These are phyloP conservation scores for Arachnomyces sp. DNA, from an alignment of 2,329 filamentous ascomycete genomes.

Conservation along the genomic window DNA sequence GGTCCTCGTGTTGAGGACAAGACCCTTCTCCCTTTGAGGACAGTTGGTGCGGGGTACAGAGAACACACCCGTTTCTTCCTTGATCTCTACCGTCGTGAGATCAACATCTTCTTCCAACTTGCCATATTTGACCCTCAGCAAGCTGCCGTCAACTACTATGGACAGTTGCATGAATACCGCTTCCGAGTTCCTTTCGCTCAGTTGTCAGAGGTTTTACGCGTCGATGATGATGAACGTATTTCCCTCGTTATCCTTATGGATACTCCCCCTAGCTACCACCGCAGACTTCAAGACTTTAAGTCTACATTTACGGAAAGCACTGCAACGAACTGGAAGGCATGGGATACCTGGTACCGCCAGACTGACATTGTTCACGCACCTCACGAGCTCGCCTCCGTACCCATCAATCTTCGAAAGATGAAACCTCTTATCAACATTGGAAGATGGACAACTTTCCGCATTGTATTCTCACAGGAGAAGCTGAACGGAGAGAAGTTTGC, in stretches of 20 bases:
- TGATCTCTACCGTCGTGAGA: constrained; percentile 35
- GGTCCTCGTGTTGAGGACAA: constrained; percentile 49
- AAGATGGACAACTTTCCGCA: constrained; percentile 55
- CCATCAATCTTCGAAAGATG: constrained; percentile 41
- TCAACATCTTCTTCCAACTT: constrained; percentile 40
- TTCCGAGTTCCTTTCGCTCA: constrained; percentile 40
- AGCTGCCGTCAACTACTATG: not conserved
- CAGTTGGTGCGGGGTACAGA: constrained; percentile 20
- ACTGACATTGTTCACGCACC: constrained; percentile 51
- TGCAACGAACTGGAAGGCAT: constrained; percentile 45
- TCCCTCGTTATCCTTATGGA: constrained; percentile 34
- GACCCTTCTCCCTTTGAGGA: constrained; percentile 54
- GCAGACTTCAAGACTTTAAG: constrained; percentile 25
- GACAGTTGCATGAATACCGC: constrained; percentile 25
- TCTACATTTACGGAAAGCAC: constrained; percentile 34
- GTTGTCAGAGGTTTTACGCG: constrained; percentile 32
- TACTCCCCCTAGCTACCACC: constrained; percentile 39
- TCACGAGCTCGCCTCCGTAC: constrained; percentile 23
- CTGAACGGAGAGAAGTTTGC: constrained; percentile 28
- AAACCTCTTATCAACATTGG: constrained; percentile 53
- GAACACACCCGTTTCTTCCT: constrained; percentile 29
- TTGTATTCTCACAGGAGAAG: constrained; percentile 37
- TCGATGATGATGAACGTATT: constrained; percentile 12
- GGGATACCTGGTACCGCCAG: constrained; percentile 54
- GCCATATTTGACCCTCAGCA: constrained; percentile 15